Conservation (phyloP, 441 rosid species). For the Cnidoscolus chayamansa region DNA sequence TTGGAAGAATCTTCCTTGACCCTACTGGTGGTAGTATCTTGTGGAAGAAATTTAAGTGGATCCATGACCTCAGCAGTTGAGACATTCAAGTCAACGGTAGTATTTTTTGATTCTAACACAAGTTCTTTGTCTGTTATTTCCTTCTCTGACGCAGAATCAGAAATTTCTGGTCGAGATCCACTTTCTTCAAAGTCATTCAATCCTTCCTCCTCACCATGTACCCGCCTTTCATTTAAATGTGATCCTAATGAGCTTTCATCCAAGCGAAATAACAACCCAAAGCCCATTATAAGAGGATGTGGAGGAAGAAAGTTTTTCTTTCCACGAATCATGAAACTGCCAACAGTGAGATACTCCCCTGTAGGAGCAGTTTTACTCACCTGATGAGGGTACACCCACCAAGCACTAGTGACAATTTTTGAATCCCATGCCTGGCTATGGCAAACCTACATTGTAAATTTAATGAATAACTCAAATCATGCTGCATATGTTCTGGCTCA, state of each 20-base stretch:
- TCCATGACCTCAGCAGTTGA: conserved; percentile 27
- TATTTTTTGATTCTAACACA: conserved; percentile 14
- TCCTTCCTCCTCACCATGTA: conserved; percentile 94
- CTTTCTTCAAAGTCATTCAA: conserved; percentile 56
- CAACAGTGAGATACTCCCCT: conserved; percentile 92
- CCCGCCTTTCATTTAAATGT: conserved; percentile 94
- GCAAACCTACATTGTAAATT: conserved; percentile 63
- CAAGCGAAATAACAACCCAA: conserved; percentile 90
- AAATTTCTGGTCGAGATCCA: conserved; percentile 37
- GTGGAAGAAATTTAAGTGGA: conserved; percentile 30
- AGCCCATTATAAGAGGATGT: conserved; percentile 96
- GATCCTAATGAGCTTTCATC: conserved; percentile 98
- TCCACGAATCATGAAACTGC: conserved; percentile 99
- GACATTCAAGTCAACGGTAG: conserved; percentile 13
- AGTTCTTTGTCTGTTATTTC: conserved; percentile 37
- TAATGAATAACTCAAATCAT: conserved; percentile 15
- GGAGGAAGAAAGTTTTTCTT: conserved; percentile 98
- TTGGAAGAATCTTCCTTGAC: conserved; percentile 30
- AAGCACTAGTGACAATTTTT: conserved; percentile 94
- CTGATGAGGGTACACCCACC: conserved; percentile 99
- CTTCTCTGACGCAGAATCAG: conserved; percentile 60
- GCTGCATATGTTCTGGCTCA: conserved; percentile 10
- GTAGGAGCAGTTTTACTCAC: conserved; percentile 99
- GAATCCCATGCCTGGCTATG: conserved; percentile 99
- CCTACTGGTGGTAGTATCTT: conserved; percentile 28